Conservation (phyloP, 2,329 filamentous ascomycete species). For the Fusarium marasasianum region DNA sequence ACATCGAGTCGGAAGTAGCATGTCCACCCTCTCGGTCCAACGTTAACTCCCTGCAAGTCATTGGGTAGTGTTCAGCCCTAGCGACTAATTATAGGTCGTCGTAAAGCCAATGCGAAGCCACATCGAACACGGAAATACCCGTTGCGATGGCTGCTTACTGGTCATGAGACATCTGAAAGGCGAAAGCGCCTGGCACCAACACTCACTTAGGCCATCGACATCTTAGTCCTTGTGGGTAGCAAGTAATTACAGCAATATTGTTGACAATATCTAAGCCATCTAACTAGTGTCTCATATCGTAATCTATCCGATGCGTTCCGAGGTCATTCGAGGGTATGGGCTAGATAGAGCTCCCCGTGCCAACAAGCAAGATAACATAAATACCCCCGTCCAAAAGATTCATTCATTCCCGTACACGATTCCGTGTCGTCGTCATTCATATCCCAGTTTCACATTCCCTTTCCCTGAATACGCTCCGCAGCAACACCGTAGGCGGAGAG, state of each 20-base stretch:
- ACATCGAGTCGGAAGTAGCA: background rate
- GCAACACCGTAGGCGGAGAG: slow-evolving; percentile 46
- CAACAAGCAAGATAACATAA: background rate
- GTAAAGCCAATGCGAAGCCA: slow-evolving; percentile 1
- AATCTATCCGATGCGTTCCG: slow-evolving; percentile 7
- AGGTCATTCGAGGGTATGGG: background rate
- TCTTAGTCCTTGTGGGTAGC: background rate
- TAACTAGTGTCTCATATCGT: slow-evolving; percentile 4
- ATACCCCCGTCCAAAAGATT: background rate
- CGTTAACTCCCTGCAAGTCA: background rate
- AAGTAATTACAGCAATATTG: too few species aligned
- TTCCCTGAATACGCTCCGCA: slow-evolving; percentile 46
- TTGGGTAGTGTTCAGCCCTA: background rate
- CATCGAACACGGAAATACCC: background rate
- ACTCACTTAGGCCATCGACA: background rate
- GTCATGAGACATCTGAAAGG: background rate
- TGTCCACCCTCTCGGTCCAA: background rate
- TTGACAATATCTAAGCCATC: background rate
- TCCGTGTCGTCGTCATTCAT: background rate
- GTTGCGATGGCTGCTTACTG: background rate
- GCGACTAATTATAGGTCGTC: slow-evolving; percentile 1
- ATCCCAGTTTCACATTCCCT: slow-evolving; percentile 38
- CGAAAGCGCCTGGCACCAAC: background rate
- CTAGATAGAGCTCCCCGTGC: background rate
- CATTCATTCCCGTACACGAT: background rate